Evolutionary conservation across 129 eudicot genomes (phyloP).

Genomic region (Pulicaria dysenterica): DNA sequence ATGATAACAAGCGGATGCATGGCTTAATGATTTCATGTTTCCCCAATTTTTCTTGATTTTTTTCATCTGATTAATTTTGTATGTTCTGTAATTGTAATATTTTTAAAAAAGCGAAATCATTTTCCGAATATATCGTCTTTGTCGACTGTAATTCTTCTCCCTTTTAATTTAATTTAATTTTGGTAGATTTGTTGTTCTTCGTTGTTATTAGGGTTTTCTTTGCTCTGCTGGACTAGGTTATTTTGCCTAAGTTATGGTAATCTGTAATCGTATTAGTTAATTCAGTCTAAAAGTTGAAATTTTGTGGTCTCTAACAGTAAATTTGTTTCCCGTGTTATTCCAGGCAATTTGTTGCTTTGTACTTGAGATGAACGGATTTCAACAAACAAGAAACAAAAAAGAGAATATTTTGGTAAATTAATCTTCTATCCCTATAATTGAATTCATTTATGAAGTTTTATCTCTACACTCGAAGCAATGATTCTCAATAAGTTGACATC

Average conservation of each 20-base stretch:
- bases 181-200: constrained; percentile 33
- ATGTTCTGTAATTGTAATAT: constrained; percentile 34
- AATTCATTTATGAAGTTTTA: no score
- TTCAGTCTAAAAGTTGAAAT: constrained; percentile 15
- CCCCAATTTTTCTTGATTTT: constrained; percentile 23
- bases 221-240: constrained; percentile 19
- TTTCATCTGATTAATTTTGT: constrained; percentile 6
- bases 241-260: constrained; percentile 19
- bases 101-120: constrained; percentile 15
- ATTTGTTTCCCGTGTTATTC: background rate
- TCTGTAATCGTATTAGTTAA: constrained; percentile 11
- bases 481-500: background rate
- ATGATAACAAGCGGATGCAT: no score
- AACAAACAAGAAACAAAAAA: constrained; percentile 51
- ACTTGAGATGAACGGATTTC: constrained; percentile 66
- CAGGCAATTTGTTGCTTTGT: constrained; percentile 17
- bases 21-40: constrained; percentile 37
- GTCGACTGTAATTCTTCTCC: constrained; percentile 28
- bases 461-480: background rate
- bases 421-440: background rate
- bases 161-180: constrained; percentile 13
- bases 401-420: constrained; percentile 55
- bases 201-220: constrained; percentile 27
- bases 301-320: background rate
- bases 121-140: constrained; percentile 22